Base-by-base conservation (phyloP, 495 filamentous ascomycete species). In the Penicillium paradoxum region DNA sequence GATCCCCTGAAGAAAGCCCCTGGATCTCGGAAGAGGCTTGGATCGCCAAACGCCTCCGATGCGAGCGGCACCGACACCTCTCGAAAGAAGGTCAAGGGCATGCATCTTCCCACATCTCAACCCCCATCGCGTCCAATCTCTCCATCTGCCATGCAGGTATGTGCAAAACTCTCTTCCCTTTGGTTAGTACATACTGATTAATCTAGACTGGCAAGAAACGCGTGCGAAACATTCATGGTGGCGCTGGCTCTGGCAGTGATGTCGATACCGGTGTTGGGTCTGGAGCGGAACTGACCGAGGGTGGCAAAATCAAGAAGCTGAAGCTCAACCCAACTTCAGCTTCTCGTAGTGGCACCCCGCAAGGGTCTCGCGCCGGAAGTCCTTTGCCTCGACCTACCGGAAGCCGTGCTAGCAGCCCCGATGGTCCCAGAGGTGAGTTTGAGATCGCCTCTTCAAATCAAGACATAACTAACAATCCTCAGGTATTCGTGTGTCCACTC, bases 31-130 rank as follows among this genome's bases (percentile, higher is more conserved):
- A 97, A 97, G 71, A 84, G 93, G 15, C 75, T 86, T 18, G 91
- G 92, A 25, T 96, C 92, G 25, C 90, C 91, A 6, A 84, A 89
- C 58, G 77, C 84, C 17, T 97, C 93, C 11, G 86, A 97, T 62
- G 86, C 88, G 15, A 95, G 89, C 71, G 95, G 90, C 43, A 91
- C 87, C 54, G 93, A 98, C 63, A 87, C 87, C 1, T 80, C 83
- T 19, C 88, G 88, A 37, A 95, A 96, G 75, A 96, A 95, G 79
- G 76, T 80, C 34, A 95, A 93, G 73, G 89, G 84, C 64, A 83
- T 82, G 49, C 77, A 83, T 53, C 62, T 73, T 43, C 60, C 69
- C 1, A 74, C 73, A 14, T 79, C 83, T 6, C 80, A 84, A 51
- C 71, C 84, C 11, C 73, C 72, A 14, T 84, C 80, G 24, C 76